Percentiles rank a stretch among this genome's conserved stretches.
These are phyloP conservation scores for Phlyctochytrium planicorne DNA, from an alignment of 192 early-diverging fungal species.

Conservation along the genomic window DNA sequence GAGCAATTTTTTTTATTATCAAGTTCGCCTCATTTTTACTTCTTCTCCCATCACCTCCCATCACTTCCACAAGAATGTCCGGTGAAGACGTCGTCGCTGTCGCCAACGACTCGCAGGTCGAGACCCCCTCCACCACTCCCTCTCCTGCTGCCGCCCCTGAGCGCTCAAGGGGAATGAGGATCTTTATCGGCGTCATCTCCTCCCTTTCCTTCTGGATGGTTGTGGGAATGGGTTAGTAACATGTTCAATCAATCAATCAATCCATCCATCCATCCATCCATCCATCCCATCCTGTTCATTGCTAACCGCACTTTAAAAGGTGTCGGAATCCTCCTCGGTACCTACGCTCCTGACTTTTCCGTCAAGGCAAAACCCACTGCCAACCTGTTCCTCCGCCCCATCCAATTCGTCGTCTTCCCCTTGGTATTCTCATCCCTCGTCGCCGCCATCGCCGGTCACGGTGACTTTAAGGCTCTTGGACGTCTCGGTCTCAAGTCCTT, in stretches of 20 bases:
- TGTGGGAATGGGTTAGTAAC: not conserved
- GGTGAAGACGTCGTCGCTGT: too few relatives aligned
- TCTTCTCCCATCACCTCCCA: too few relatives aligned
- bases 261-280: not conserved
- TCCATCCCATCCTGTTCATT: conserved; percentile 12
- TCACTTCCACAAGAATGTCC: too few relatives aligned
- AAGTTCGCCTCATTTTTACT: too few relatives aligned
- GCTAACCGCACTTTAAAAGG: not conserved
- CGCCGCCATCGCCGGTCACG: conserved; percentile 74
- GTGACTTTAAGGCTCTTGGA: conserved; percentile 61
- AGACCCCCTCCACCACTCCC: too few relatives aligned
- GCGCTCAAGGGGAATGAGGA: too few relatives aligned
- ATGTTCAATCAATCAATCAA: too few relatives aligned
- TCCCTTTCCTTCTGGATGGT: not conserved
- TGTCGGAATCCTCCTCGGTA: conserved; percentile 30
- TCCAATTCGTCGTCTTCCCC: conserved; percentile 51
- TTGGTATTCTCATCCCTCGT: conserved; percentile 72
- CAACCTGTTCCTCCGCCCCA: conserved; percentile 36
- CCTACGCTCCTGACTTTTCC: conserved; percentile 26
- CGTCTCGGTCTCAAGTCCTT: conserved; percentile 67
- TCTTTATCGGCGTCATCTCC: not conserved
- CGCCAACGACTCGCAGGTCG: too few relatives aligned
- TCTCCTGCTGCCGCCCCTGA: too few relatives aligned
- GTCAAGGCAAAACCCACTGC: conserved; percentile 31
- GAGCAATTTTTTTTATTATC: too few relatives aligned